Evolutionary conservation across 805 yeast genomes (phyloP), one percentile per base, ranked within the genome.

Genomic region (Lipomyces spencermartinsiae): DNA sequence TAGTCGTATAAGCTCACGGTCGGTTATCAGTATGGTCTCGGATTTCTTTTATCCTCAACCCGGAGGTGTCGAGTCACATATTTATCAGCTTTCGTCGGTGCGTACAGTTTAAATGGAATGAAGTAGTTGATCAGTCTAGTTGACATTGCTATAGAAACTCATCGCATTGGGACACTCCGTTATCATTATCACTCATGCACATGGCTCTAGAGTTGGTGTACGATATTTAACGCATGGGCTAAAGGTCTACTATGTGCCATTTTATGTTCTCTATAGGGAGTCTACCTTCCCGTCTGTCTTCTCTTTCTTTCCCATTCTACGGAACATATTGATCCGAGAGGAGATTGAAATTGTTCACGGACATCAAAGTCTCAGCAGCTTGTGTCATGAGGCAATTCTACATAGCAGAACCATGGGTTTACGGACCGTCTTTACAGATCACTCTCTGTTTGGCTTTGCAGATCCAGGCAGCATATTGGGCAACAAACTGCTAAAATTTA

Each of bases 11-110:
- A 14, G 22, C 22, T 34, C 39, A 22, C 62, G 37, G 31, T 39
- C 29, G 8, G 8, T 22, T n/a, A 37, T 29, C 31, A 75, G 77
- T 71, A 93, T 95, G 97, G 91, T 93, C 3, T 91, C 97, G 57
- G 99, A 95, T 79, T 95, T 93, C 82, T 95, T 95, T 85, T 95
- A 91, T 79, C 99, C 99, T 10, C 99, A 95, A 77, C 90, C 98
- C 0, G 99, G 99, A 2, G 99, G 99, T 9, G 97, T 95, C 1
- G 99, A 95, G 78, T 87, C 94, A 70, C 99, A 95, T 77, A 91
- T 94, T 19, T 92, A 92, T 78, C 98, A 95, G 77, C 79, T 95
- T 31, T 89, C 98, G 0, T 96, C 72, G 58, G 75, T 72, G 57
- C 16, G 75, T 19, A 4, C 2, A 35, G 7, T 22, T 34, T 22